Percentiles rank a stretch among this genome's conserved stretches.
These are phyloP conservation scores for Microsporum canis DNA, from an alignment of 2,329 filamentous ascomycete species.

Conservation along the genomic window DNA sequence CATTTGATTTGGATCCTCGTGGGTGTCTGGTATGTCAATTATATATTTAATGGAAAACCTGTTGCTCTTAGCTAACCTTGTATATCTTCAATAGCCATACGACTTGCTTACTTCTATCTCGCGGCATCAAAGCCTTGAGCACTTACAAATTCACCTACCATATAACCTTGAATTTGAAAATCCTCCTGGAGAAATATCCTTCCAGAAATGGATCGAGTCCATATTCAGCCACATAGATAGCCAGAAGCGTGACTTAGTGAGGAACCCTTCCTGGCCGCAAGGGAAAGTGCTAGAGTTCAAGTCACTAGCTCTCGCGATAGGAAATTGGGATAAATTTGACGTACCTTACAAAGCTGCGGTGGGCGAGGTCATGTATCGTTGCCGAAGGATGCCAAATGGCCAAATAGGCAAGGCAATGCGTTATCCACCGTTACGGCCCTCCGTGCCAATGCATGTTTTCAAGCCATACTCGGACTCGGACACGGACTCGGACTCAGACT, in stretches of 20 bases:
- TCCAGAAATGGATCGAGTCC: background rate
- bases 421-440: background rate
- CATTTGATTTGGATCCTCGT: constrained; percentile 4
- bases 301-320: background rate
- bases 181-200: background rate
- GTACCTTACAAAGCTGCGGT: background rate
- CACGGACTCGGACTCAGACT: background rate
- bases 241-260: background rate
- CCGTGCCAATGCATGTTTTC: background rate
- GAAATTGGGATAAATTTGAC: background rate
- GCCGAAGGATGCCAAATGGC: constrained; percentile 1
- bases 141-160: background rate
- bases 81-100: background rate
- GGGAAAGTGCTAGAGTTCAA: background rate
- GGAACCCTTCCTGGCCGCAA: background rate
- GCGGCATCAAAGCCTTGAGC: background rate
- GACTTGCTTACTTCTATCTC: background rate
- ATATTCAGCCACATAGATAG: constrained; percentile 1
- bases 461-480: background rate
- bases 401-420: background rate
- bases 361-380: background rate
- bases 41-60: background rate
- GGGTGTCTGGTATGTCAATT: constrained; percentile 1
- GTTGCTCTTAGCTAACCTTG: background rate
- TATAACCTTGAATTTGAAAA: background rate